phyloP scores from a whole-genome alignment of 1,284 basidiomycete genomes.

The Puccinia hordei region DNA sequence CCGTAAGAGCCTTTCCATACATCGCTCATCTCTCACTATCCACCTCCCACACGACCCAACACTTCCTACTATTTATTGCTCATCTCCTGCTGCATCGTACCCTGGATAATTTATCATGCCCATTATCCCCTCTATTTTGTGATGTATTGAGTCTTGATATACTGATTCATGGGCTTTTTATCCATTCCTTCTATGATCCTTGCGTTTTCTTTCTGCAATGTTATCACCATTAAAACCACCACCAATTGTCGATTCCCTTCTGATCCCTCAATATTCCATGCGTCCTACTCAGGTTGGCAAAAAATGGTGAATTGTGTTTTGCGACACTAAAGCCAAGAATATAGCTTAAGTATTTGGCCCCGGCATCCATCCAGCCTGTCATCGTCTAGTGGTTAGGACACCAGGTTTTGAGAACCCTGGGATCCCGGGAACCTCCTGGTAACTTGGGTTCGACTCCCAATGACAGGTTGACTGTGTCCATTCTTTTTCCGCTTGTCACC shows the following conservation, averaged over 20 bases:
- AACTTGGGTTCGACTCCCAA: conserved; percentile 50
- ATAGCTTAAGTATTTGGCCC: no score
- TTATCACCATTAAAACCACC: background rate
- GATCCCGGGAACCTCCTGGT: conserved; percentile 4
- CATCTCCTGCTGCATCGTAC: no score
- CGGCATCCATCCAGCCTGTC: conserved; percentile 33
- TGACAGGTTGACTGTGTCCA: conserved; percentile 30
- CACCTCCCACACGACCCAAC: background rate
- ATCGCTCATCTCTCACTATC: background rate
- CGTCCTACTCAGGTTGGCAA: background rate
- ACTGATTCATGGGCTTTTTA: no score
- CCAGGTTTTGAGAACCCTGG: conserved; percentile 37
- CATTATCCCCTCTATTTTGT: background rate
- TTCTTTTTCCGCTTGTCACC: no score
- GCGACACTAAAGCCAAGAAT: no score
- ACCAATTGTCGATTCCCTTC: background rate
- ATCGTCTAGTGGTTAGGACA: conserved; percentile 51
- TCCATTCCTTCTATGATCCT: no score
- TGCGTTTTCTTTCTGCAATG: background rate
- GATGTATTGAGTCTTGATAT: no score
- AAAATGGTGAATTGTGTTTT: conserved; percentile 9
- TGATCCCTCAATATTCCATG: background rate
- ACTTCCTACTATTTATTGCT: no score
- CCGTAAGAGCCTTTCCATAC: background rate
- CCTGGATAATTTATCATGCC: background rate